Conservation (phyloP, 768 basidiomycete genomes). For the Termitomyces sp. region DNA sequence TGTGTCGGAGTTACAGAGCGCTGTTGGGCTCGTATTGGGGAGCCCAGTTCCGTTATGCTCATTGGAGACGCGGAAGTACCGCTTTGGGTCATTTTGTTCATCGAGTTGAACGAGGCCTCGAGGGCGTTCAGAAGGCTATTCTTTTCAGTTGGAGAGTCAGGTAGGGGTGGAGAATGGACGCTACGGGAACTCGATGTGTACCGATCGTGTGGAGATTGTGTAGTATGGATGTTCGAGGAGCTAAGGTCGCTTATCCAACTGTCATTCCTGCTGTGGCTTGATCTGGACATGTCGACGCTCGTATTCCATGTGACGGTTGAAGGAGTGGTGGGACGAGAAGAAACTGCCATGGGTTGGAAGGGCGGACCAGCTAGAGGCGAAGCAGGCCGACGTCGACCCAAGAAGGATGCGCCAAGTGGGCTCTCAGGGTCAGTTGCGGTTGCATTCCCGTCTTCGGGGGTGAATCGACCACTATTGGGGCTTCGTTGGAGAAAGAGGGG, state of each 20-base stretch:
- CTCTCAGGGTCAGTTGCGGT: slow-evolving; percentile 38
- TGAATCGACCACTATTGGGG: slow-evolving; percentile 53
- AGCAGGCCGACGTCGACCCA: slow-evolving; percentile 57
- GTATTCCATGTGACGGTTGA: slow-evolving; percentile 73
- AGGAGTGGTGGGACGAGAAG: slow-evolving; percentile 62
- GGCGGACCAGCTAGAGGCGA: slow-evolving; percentile 61
- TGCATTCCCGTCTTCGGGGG: slow-evolving; percentile 44
- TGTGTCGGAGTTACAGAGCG: slow-evolving; percentile 71
- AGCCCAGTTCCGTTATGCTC: slow-evolving; percentile 44
- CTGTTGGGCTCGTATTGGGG: slow-evolving; percentile 31
- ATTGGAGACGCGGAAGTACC: slow-evolving; percentile 38
- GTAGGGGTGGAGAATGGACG: slow-evolving; percentile 48
- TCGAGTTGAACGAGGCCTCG: slow-evolving; percentile 19
- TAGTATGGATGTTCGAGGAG: slow-evolving; percentile 24
- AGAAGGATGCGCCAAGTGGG: slow-evolving; percentile 44
- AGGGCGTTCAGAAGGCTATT: slow-evolving; percentile 26
- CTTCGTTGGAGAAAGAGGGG: slow-evolving; percentile 53
- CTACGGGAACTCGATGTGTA: slow-evolving; percentile 42
- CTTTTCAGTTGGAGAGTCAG: slow-evolving; percentile 53
- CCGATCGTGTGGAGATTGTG: slow-evolving; percentile 25
- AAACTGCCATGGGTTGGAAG: slow-evolving; percentile 55
- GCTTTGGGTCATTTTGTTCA: slow-evolving; percentile 22
- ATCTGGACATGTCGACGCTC: slow-evolving; percentile 21
- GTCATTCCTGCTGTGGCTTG: slow-evolving; percentile 48
- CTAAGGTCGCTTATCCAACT: slow-evolving; percentile 49